A percentile compares a stretch with the other conserved stretches of the same genome.
Conservation (phyloP, 2,329 filamentous ascomycete genomes). For the Fusarium lyarnte region DNA sequence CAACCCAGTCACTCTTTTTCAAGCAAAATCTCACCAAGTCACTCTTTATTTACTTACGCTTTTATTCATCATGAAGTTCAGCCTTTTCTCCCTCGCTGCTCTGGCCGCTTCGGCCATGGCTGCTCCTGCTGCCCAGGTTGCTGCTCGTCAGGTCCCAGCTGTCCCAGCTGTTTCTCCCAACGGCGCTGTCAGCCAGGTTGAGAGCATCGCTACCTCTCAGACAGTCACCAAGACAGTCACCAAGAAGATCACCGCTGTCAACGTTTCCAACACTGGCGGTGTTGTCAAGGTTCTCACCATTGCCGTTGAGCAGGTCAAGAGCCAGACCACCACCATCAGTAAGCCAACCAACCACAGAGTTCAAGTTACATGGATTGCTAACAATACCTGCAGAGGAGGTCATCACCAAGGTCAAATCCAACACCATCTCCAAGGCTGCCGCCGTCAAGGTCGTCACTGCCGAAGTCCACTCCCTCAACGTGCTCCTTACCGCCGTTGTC, state of each 20-base stretch:
- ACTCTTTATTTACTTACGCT: conserved; percentile 4
- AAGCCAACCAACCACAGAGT: not conserved
- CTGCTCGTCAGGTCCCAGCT: not conserved
- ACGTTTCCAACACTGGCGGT: conserved; percentile 9
- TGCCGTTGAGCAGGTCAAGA: conserved; percentile 14
- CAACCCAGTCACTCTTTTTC: conserved; percentile 17
- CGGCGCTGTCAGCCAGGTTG: not conserved
- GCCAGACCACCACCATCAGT: conserved; percentile 13
- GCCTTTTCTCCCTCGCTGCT: conserved; percentile 12
- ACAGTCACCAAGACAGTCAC: conserved; percentile 23
- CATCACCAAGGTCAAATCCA: conserved; percentile 12
- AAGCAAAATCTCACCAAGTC: conserved; percentile 21
- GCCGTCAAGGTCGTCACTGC: conserved; percentile 1
- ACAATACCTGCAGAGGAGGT: not conserved
- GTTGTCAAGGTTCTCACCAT: conserved; percentile 22
- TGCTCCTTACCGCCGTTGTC: conserved; percentile 12
- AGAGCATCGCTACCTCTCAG: not conserved
- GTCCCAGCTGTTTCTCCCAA: not conserved
- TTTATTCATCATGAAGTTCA: conserved; percentile 25
- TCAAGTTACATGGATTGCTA: accelerated
- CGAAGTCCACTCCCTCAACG: conserved; percentile 10
- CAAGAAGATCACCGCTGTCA: conserved; percentile 18
- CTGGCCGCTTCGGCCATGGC: conserved; percentile 16
- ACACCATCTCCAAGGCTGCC: conserved; percentile 8
- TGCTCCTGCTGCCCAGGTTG: not conserved